Evolutionary conservation across 345 rosid genomes (phyloP).

Genomic region (Adansonia digitata): DNA sequence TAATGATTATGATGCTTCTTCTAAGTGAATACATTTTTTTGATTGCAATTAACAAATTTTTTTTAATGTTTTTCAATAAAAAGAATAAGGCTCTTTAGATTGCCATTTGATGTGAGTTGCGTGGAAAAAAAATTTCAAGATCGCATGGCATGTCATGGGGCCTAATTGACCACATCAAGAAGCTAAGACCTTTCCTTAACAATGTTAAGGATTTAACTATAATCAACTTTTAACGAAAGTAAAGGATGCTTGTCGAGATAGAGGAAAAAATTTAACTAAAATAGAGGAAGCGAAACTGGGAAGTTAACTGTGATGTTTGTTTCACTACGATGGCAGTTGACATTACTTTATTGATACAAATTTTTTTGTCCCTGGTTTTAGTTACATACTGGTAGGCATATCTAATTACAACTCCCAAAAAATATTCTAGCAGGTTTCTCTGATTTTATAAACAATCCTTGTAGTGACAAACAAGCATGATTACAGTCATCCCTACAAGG

Average conservation of each 20-base stretch:
- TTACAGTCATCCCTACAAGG: not conserved
- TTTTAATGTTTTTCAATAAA: not conserved
- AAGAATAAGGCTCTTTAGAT: not conserved
- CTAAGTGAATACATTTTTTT: not conserved
- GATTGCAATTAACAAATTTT: not conserved
- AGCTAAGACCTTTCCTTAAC: not conserved
- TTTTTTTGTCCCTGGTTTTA: no score
- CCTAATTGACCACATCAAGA: not conserved
- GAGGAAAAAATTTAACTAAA: not conserved
- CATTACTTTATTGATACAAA: no score
- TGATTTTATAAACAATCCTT: not conserved
- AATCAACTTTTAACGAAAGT: not conserved
- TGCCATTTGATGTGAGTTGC: not conserved
- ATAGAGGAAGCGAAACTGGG: not conserved
- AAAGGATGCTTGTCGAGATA: not conserved
- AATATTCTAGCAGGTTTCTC: not conserved
- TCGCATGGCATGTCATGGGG: not conserved
- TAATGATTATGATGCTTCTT: not conserved
- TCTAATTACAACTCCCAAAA: not conserved
- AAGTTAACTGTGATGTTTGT: not conserved
- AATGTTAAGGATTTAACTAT: not conserved
- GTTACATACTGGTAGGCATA: no score
- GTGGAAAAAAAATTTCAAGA: not conserved
- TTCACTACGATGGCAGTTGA: not conserved
- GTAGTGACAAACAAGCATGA: not conserved